A percentile compares a stretch with the other conserved stretches of the same genome.
These are phyloP conservation scores for Starmerella scarabaei DNA, from an alignment of 805 yeast genomes.

Conservation along the genomic window DNA sequence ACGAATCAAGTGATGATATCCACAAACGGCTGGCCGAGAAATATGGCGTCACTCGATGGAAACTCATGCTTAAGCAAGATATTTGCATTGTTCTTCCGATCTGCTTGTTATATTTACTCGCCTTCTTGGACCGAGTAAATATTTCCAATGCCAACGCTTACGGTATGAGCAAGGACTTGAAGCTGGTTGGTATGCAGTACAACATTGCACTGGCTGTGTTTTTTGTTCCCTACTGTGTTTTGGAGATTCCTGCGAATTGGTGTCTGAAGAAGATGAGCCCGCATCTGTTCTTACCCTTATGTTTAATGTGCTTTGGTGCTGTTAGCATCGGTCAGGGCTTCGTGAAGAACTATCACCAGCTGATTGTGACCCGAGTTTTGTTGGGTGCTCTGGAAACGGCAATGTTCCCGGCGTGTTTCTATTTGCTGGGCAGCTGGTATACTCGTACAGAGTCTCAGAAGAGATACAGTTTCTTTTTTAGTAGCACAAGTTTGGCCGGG, in stretches of 20 bases:
- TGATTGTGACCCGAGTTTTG: slow-evolving; percentile 50
- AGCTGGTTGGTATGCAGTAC: slow-evolving; percentile 45
- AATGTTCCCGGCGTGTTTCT: slow-evolving; percentile 64
- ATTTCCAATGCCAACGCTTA: slow-evolving; percentile 69
- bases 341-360: slow-evolving; percentile 43
- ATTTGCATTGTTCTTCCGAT: slow-evolving; percentile 64
- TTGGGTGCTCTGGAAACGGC: slow-evolving; percentile 60
- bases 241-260: slow-evolving; percentile 55
- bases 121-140: slow-evolving; percentile 71
- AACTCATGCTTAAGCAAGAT: slow-evolving; percentile 53
- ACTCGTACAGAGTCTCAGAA: slow-evolving; percentile 52
- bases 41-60: slow-evolving; percentile 40
- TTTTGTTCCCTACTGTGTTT: slow-evolving; percentile 54
- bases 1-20: too few species aligned
- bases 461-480: slow-evolving; percentile 55
- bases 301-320: slow-evolving; percentile 50
- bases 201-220: slow-evolving; percentile 55
- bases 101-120: slow-evolving; percentile 57
- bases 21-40: slow-evolving; percentile 5
- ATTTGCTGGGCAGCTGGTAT: slow-evolving; percentile 54
- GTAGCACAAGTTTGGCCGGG: slow-evolving; percentile 63
- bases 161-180: slow-evolving; percentile 46
- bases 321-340: slow-evolving; percentile 57
- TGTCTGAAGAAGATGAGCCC: slow-evolving; percentile 47
- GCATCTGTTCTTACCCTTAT: slow-evolving; percentile 46